phyloP scores from a whole-genome alignment of 2,329 filamentous ascomycete species.

The Neofusicoccum laricinum region DNA sequence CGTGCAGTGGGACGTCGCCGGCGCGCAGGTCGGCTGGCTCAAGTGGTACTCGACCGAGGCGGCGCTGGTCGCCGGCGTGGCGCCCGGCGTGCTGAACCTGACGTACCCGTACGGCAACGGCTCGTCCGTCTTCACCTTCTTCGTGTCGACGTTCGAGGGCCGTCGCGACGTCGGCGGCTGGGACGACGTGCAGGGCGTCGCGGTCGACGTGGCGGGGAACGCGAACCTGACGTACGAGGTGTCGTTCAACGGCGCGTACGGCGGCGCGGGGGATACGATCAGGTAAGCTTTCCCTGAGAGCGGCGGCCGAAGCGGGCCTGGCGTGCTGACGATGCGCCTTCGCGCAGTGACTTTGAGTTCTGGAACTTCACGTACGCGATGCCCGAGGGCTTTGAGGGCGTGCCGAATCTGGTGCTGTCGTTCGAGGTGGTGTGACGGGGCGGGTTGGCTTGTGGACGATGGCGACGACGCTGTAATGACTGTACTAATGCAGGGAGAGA shows the following conservation, averaged over 20 bases:
- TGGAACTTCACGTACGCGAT: constrained; percentile 44
- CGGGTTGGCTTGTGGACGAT: no score
- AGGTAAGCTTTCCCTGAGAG: no score
- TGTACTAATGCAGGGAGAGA: no score
- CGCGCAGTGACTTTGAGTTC: constrained; percentile 38
- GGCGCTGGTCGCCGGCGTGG: constrained; percentile 42
- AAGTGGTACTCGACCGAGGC: constrained; percentile 41
- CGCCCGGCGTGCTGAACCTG: constrained; percentile 43
- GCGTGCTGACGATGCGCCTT: not conserved
- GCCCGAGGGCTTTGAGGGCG: constrained; percentile 26
- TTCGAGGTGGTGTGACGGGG: constrained; percentile 20
- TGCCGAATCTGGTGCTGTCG: constrained; percentile 26
- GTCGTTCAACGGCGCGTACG: constrained; percentile 43
- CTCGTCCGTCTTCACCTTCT: constrained; percentile 50
- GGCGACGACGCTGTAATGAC: no score
- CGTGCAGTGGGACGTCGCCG: constrained; percentile 52
- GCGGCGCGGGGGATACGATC: constrained; percentile 35
- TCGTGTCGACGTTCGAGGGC: constrained; percentile 47
- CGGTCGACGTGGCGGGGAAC: constrained; percentile 46
- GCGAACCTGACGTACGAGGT: constrained; percentile 41
- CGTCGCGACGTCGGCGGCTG: constrained; percentile 46
- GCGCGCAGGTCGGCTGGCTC: constrained; percentile 29
- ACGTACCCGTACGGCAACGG: constrained; percentile 54
- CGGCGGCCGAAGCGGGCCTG: no score
- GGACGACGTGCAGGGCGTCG: constrained; percentile 49